A percentile compares a stretch with the other conserved stretches of the same genome.
Conservation (phyloP, 371 early-diverging fungal species). For the Batkoa obscura region DNA sequence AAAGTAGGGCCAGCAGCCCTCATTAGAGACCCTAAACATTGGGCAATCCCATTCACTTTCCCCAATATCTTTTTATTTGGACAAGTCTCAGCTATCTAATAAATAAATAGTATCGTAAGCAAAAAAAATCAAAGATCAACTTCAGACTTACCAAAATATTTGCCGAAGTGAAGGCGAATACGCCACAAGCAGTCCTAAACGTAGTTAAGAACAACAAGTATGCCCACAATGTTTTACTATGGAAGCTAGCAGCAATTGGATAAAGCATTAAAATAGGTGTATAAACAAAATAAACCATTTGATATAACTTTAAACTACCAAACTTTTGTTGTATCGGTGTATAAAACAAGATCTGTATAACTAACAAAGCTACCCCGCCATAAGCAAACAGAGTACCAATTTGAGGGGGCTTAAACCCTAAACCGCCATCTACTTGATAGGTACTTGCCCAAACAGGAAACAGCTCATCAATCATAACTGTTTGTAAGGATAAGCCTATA, state of each 20-base stretch:
- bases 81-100: conserved; percentile 5
- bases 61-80: conserved; percentile 24
- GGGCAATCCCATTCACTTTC: conserved; percentile 47
- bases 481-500: conserved; percentile 30
- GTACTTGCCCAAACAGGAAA: conserved; percentile 42
- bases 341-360: conserved; percentile 30
- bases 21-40: conserved; percentile 35
- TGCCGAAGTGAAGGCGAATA: conserved; percentile 33
- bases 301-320: conserved; percentile 27
- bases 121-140: too few species aligned
- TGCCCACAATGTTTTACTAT: conserved; percentile 11
- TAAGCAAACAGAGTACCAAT: conserved; percentile 34
- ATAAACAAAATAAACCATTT: conserved; percentile 16
- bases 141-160: conserved; percentile 27
- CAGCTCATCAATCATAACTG: conserved; percentile 55
- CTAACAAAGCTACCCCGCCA: conserved; percentile 25
- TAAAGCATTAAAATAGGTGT: conserved; percentile 19
- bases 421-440: conserved; percentile 29
- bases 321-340: conserved; percentile 24
- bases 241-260: conserved; percentile 1
- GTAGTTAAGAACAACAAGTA: conserved; percentile 19
- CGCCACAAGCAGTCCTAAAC: conserved; percentile 24
- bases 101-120: neutral
- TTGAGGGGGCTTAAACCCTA: conserved; percentile 28
- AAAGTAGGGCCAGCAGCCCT: conserved; percentile 45